Conservation (phyloP, 2,329 filamentous ascomycete species). For the Trichophyton verrucosum region DNA sequence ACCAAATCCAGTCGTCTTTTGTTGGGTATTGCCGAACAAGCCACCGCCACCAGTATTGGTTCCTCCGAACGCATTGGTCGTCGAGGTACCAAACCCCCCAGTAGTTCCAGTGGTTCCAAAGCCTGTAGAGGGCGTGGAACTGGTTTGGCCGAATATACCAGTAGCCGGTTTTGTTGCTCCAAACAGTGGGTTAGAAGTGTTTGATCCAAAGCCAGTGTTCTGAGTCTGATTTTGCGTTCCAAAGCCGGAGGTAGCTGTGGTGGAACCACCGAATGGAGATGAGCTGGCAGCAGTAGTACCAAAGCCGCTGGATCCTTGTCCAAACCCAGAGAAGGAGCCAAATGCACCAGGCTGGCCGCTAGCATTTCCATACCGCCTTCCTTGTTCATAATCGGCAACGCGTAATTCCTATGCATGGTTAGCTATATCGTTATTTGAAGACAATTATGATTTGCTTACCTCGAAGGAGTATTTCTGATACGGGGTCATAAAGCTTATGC, state of each 20-base stretch:
- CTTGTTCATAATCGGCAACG: conserved; percentile 77
- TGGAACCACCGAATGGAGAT: conserved; percentile 29
- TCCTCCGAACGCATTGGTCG: conserved; percentile 18
- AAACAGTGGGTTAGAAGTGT: conserved; percentile 31
- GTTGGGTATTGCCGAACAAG: conserved; percentile 33
- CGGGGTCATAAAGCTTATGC: conserved; percentile 36
- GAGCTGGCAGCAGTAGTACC: conserved; percentile 28
- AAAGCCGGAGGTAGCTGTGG: conserved; percentile 31
- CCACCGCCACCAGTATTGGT: conserved; percentile 25
- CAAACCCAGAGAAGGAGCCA: conserved; percentile 47
- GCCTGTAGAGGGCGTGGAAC: conserved; percentile 24
- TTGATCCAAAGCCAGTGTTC: conserved; percentile 28
- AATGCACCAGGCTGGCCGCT: conserved; percentile 74
- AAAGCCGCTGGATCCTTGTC: conserved; percentile 29
- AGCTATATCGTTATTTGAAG: background rate
- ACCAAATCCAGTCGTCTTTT: conserved; percentile 28
- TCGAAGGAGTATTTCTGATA: conserved; percentile 76
- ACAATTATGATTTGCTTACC: conserved; percentile 17
- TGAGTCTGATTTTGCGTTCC: conserved; percentile 24
- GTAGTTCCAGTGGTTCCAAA: conserved; percentile 28
- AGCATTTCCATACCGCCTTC: conserved; percentile 68
- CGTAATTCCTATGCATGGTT: conserved; percentile 49
- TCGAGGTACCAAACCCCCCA: conserved; percentile 25
- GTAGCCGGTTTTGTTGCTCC: conserved; percentile 32
- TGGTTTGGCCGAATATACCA: conserved; percentile 24